Conservation (phyloP, 257 asterid species). For the Penstemon newberryi region DNA sequence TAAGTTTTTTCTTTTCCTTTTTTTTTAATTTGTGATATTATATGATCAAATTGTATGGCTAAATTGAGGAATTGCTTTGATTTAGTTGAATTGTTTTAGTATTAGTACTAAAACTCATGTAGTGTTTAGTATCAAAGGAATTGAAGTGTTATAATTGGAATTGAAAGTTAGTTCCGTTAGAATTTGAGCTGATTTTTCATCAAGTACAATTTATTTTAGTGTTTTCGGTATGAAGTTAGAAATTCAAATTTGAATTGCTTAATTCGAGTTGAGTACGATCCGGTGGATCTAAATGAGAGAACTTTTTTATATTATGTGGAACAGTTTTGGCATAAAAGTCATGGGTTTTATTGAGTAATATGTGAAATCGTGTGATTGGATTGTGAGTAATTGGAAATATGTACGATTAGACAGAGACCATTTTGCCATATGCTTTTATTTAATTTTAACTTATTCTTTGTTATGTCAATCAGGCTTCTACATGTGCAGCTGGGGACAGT, state of each 20-base stretch:
- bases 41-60: conserved; percentile 10
- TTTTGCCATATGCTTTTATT: conserved; percentile 5
- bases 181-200: not conserved
- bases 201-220: not conserved
- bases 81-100: not conserved
- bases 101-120: not conserved
- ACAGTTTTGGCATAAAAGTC: not conserved
- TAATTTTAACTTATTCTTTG: conserved; percentile 11
- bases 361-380: not conserved
- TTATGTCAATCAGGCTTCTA: conserved; percentile 63
- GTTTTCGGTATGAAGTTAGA: too few relatives aligned
- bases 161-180: not conserved
- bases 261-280: not conserved
- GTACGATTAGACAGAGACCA: not conserved
- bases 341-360: not conserved
- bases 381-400: not conserved
- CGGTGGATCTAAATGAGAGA: not conserved
- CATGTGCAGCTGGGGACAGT: conserved; percentile 89
- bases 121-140: not conserved
- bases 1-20: conserved; percentile 33
- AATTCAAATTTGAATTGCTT: too few relatives aligned
- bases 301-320: not conserved
- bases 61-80: not conserved
- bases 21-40: not conserved
- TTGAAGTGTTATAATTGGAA: conserved; percentile 17